These are phyloP conservation scores for Yamadazyma oceani DNA, from an alignment of 1,139 yeast genomes.

Conservation along the genomic window DNA sequence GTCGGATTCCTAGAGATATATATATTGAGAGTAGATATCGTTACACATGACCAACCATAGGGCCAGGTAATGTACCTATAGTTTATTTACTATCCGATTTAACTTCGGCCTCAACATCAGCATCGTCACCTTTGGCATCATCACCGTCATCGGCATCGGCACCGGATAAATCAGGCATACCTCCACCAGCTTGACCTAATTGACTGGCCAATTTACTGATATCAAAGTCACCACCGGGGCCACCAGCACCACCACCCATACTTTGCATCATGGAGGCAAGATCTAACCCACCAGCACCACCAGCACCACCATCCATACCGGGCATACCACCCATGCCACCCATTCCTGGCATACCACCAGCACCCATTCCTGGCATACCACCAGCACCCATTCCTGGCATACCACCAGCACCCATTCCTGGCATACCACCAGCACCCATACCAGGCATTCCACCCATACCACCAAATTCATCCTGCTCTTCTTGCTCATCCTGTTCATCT, in stretches of 20 bases:
- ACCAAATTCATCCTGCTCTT: slow-evolving; percentile 44
- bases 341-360: slow-evolving; percentile 27
- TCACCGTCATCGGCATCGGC: slow-evolving; percentile 36
- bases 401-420: slow-evolving; percentile 27
- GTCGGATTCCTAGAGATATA: too few relatives aligned
- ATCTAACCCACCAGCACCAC: slow-evolving; percentile 23
- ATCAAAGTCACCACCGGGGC: slow-evolving; percentile 34
- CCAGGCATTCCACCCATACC: slow-evolving; percentile 33
- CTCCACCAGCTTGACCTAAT: slow-evolving; percentile 42
- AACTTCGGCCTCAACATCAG: slow-evolving; percentile 23
- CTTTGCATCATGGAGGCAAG: slow-evolving; percentile 25
- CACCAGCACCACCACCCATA: slow-evolving; percentile 34
- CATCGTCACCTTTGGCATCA: slow-evolving; percentile 31
- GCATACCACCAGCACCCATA: slow-evolving; percentile 18
- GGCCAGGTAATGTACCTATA: too few relatives aligned
- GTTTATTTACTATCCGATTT: slow-evolving; percentile 10
- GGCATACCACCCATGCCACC: slow-evolving; percentile 25
- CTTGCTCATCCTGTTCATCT: slow-evolving; percentile 78
- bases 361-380: slow-evolving; percentile 28
- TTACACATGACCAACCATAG: too few relatives aligned
- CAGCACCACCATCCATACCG: slow-evolving; percentile 30
- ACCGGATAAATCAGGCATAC: slow-evolving; percentile 11
- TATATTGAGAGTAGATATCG: too few relatives aligned
- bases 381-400: too few relatives aligned
- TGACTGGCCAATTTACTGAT: slow-evolving; percentile 43